A percentile compares a stretch with the other conserved stretches of the same genome.
Evolutionary conservation across 805 yeast genomes (phyloP).

Genomic region (Ogataea pilisensis): DNA sequence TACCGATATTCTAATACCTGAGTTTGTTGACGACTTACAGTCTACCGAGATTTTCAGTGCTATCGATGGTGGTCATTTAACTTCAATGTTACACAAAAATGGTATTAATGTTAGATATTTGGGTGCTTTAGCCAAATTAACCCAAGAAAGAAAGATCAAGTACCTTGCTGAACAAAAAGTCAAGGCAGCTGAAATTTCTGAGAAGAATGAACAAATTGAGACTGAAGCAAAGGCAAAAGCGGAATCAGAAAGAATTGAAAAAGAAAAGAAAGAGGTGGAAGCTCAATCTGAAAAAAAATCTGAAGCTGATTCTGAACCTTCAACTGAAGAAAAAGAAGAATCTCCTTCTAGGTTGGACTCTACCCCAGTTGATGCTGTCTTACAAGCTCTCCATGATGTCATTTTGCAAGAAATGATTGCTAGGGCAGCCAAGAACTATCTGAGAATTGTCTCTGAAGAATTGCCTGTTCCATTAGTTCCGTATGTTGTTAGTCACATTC

Average conservation of each 20-base stretch:
- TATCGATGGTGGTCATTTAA: slow-evolving; percentile 74
- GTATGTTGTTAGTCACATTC: slow-evolving; percentile 60
- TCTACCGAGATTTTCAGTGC: slow-evolving; percentile 55
- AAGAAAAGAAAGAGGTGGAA: slow-evolving; percentile 29
- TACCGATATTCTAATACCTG: slow-evolving; percentile 54
- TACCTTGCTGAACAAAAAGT: slow-evolving; percentile 8
- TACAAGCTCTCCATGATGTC: slow-evolving; percentile 44
- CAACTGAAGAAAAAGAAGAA: no score
- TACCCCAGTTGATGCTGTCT: slow-evolving; percentile 39
- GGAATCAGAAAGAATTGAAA: slow-evolving; percentile 23
- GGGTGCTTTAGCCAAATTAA: slow-evolving; percentile 50
- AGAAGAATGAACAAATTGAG: slow-evolving; percentile 19
- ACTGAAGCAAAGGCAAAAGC: slow-evolving; percentile 26
- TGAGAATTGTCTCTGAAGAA: slow-evolving; percentile 43
- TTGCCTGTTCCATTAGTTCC: slow-evolving; percentile 57
- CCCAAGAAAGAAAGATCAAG: slow-evolving; percentile 21
- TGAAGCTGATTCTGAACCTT: slow-evolving; percentile 32
- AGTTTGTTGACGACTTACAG: slow-evolving; percentile 52
- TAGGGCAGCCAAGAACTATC: slow-evolving; percentile 72
- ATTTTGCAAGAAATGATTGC: slow-evolving; percentile 69
- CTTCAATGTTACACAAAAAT: slow-evolving; percentile 61
- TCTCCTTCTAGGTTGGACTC: slow-evolving; percentile 38
- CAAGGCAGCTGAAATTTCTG: slow-evolving; percentile 31
- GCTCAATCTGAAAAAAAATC: slow-evolving; percentile 25
- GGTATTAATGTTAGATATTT: slow-evolving; percentile 91